Evolutionary conservation across 2,329 filamentous ascomycete species (phyloP).

Genomic region (Sodiomyces alkalinus): DNA sequence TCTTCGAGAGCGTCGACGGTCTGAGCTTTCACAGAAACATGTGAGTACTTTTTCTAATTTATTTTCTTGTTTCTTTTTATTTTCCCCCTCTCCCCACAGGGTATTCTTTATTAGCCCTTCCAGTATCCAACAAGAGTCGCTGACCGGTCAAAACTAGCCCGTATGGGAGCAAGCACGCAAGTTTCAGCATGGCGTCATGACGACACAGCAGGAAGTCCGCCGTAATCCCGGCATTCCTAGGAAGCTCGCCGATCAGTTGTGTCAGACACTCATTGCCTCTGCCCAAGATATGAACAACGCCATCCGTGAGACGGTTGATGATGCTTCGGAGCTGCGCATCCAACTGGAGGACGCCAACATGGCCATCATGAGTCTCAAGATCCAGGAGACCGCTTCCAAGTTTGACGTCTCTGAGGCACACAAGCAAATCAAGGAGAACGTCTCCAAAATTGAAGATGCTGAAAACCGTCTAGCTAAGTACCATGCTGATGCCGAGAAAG

Average conservation of each 20-base stretch:
- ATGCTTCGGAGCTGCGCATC: conserved; percentile 11
- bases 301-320: conserved; percentile 7
- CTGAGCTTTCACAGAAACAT: conserved; percentile 6
- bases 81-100: not conserved
- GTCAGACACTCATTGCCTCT: conserved; percentile 10
- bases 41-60: conserved; percentile 3
- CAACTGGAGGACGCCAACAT: conserved; percentile 16
- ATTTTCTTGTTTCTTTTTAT: not conserved
- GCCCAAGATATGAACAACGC: conserved; percentile 14
- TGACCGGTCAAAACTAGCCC: conserved; percentile 6
- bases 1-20: conserved; percentile 7
- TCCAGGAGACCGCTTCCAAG: conserved; percentile 6
- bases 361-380: conserved; percentile 11
- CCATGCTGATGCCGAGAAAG: conserved; percentile 6
- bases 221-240: conserved; percentile 8
- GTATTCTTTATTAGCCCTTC: not conserved
- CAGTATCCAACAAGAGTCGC: not conserved
- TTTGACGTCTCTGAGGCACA: conserved; percentile 5
- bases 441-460: conserved; percentile 8
- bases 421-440: conserved; percentile 11
- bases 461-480: conserved; percentile 9
- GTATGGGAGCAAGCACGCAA: conserved; percentile 6
- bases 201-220: conserved; percentile 8
- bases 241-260: conserved; percentile 7
- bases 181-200: conserved; percentile 8